phyloP scores from a whole-genome alignment of 2,329 filamentous ascomycete genomes.

The Trichoderma sp. region DNA sequence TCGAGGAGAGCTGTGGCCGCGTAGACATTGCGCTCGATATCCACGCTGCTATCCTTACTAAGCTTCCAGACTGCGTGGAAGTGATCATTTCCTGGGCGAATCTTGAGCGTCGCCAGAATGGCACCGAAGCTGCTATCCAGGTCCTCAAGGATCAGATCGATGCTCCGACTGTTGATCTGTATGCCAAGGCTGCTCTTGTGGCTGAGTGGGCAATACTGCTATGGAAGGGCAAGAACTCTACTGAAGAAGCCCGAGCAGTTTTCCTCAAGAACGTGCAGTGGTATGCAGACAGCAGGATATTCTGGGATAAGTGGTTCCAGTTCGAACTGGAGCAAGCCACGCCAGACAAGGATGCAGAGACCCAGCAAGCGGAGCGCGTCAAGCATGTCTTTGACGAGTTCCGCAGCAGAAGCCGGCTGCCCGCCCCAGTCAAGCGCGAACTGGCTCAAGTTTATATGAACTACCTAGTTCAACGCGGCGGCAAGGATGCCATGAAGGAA shows the following conservation, averaged over 20 bases:
- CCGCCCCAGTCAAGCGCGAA: constrained; percentile 69
- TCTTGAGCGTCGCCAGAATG: constrained; percentile 78
- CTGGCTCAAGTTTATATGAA: constrained; percentile 78
- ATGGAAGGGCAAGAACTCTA: constrained; percentile 83
- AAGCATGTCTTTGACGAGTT: constrained; percentile 80
- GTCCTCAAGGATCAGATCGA: constrained; percentile 83
- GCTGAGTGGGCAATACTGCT: constrained; percentile 85
- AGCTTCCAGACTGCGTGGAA: constrained; percentile 80
- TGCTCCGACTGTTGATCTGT: constrained; percentile 69
- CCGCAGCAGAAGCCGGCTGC: constrained; percentile 71
- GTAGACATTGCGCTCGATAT: constrained; percentile 81
- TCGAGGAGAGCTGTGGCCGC: constrained; percentile 83
- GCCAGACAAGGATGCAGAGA: not conserved
- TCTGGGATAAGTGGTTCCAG: constrained; percentile 87
- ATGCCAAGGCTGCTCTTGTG: constrained; percentile 83
- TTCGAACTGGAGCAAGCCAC: constrained; percentile 80
- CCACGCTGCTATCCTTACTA: constrained; percentile 76
- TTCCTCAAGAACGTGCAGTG: constrained; percentile 82
- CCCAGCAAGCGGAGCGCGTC: constrained; percentile 69
- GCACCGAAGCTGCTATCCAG: constrained; percentile 81
- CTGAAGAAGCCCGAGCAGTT: constrained; percentile 79
- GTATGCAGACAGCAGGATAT: constrained; percentile 82
- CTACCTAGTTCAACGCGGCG: constrained; percentile 82
- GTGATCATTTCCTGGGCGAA: constrained; percentile 89
- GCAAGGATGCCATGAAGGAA: constrained; percentile 81